These are phyloP conservation scores for Aphanomyces stellatus DNA, from an alignment of 352 stramenopile species.

Conservation along the genomic window DNA sequence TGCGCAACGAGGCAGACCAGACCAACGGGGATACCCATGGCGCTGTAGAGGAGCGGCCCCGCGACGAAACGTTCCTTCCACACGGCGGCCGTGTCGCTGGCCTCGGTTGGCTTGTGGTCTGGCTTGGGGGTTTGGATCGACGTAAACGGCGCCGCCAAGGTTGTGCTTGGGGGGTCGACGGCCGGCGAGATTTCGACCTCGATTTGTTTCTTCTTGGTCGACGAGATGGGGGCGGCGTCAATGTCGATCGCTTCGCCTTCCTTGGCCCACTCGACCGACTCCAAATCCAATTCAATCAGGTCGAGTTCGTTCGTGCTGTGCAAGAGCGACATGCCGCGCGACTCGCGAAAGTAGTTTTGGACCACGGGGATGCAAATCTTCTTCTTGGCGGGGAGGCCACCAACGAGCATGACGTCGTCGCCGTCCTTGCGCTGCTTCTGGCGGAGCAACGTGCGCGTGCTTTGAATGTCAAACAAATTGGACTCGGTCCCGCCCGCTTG, in stretches of 20 bases:
- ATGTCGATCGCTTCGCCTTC: slow-evolving; percentile 4
- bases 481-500: slow-evolving; percentile 59
- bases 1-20: slow-evolving; percentile 49
- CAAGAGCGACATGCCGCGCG: not conserved
- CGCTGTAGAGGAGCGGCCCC: not conserved
- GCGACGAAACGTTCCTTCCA: slow-evolving; percentile 16
- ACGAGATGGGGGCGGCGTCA: not conserved
- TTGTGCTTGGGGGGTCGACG: not conserved
- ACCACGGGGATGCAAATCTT: slow-evolving; percentile 46
- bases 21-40: slow-evolving; percentile 32
- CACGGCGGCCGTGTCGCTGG: too few species aligned
- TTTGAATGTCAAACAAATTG: slow-evolving; percentile 80
- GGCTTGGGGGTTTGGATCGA: not conserved
- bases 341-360: slow-evolving; percentile 24
- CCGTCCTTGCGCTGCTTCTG: slow-evolving; percentile 32
- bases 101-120: not conserved
- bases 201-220: too few species aligned
- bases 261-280: not conserved
- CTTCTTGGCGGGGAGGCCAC: slow-evolving; percentile 71
- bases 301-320: not conserved
- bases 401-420: slow-evolving; percentile 33
- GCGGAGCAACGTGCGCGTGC: slow-evolving; percentile 72
- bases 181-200: not conserved
- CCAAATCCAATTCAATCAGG: not conserved
- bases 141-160: not conserved